A percentile compares a stretch with the other conserved stretches of the same genome.
phyloP scores from a whole-genome alignment of 192 early-diverging fungal genomes.

The Blastocladiella britannica region DNA sequence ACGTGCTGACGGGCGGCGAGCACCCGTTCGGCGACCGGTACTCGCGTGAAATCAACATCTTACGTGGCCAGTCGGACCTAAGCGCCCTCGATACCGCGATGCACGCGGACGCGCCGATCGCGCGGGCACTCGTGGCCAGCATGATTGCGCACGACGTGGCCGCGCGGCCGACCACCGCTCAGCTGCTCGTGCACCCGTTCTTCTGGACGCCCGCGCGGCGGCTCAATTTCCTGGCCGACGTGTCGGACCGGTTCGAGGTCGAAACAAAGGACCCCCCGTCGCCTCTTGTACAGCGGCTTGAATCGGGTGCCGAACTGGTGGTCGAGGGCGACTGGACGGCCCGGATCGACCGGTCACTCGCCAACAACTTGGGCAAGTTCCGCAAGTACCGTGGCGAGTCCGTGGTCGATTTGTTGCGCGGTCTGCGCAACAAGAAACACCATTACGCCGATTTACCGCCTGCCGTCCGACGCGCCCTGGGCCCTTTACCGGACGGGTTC shows the following conservation, averaged over 20 bases:
- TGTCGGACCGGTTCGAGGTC: conserved; percentile 81
- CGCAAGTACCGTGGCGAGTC: conserved; percentile 73
- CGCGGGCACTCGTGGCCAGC: conserved; percentile 68
- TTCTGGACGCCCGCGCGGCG: conserved; percentile 79
- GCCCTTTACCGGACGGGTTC: conserved; percentile 70
- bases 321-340: conserved; percentile 57
- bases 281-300: conserved; percentile 39
- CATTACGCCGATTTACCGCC: conserved; percentile 83
- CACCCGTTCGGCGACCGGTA: conserved; percentile 92
- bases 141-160: conserved; percentile 65
- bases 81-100: conserved; percentile 37
- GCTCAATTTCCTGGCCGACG: conserved; percentile 78
- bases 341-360: conserved; percentile 43
- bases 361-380: conserved; percentile 72
- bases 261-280: conserved; percentile 56
- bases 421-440: conserved; percentile 91
- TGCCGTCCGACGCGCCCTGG: conserved; percentile 52
- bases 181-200: conserved; percentile 73
- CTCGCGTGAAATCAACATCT: conserved; percentile 74
- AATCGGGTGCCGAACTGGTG: conserved; percentile 31
- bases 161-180: conserved; percentile 57
- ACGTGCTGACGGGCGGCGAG: conserved; percentile 63
- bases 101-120: conserved; percentile 54
- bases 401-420: conserved; percentile 71
- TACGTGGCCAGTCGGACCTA: conserved; percentile 51